Conservation (phyloP, 2,329 filamentous ascomycete species). For the Juglanconis juglandina region DNA sequence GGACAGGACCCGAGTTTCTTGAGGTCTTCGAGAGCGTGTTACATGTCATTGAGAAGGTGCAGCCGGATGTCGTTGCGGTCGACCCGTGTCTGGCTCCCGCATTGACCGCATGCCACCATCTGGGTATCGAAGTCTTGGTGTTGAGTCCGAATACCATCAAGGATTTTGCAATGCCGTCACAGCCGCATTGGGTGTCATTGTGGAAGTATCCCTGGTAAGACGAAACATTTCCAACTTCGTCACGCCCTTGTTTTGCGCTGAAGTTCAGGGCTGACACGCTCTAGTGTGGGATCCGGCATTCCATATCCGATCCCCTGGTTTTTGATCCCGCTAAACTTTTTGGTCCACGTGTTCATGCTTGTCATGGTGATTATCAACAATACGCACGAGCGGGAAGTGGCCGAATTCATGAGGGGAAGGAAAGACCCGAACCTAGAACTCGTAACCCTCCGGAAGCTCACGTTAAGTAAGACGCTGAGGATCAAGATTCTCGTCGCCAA, state of each 20-base stretch:
- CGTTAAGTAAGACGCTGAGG: neutral
- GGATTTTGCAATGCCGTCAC: conserved; percentile 35
- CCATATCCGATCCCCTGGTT: conserved; percentile 42
- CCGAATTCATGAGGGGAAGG: neutral
- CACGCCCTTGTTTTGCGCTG: neutral
- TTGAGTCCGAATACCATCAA: conserved; percentile 42
- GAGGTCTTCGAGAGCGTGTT: conserved; percentile 35
- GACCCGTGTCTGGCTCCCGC: conserved; percentile 40
- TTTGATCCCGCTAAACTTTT: conserved; percentile 39
- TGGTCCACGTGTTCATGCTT: conserved; percentile 19
- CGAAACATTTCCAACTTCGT: neutral
- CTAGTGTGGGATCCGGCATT: conserved; percentile 40
- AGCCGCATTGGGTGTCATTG: conserved; percentile 34
- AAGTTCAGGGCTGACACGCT: neutral
- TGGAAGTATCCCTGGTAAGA: conserved; percentile 40
- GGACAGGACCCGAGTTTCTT: conserved; percentile 38
- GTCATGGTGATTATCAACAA: neutral
- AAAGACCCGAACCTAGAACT: neutral
- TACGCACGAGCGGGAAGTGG: neutral
- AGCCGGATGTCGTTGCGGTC: conserved; percentile 38
- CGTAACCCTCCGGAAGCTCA: neutral
- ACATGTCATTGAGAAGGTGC: conserved; percentile 34
- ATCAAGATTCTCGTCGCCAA: conserved; percentile 22
- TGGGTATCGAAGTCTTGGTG: conserved; percentile 21
- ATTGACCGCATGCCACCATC: neutral